Percentiles rank a stretch among this genome's conserved stretches.
Evolutionary conservation across 345 rosid genomes (phyloP).

Genomic region (Brassica cretica): DNA sequence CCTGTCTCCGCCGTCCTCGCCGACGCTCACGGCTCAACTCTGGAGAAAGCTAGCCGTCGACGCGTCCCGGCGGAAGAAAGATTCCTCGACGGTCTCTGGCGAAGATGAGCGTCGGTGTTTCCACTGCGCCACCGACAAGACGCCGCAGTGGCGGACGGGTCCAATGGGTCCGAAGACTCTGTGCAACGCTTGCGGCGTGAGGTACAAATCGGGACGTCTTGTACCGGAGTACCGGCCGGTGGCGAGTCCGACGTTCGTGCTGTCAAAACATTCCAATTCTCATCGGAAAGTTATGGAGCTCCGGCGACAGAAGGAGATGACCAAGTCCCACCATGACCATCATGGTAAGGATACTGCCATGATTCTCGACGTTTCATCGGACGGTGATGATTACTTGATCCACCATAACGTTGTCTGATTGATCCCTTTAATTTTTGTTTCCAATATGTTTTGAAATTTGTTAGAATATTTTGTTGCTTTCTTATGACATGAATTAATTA

Average conservation of each 20-base stretch:
- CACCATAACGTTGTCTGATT: constrained; percentile 72
- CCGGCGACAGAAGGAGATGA: constrained; percentile 42
- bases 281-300: constrained; percentile 44
- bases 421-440: constrained; percentile 10
- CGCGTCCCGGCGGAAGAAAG: constrained; percentile 38
- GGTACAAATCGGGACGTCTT: constrained; percentile 41
- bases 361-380: constrained; percentile 63
- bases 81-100: constrained; percentile 21
- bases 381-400: constrained; percentile 81
- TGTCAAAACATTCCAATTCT: constrained; percentile 37
- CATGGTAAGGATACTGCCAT: constrained; percentile 42
- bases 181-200: constrained; percentile 76
- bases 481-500: constrained; percentile 5
- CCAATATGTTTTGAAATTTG: constrained; percentile 26
- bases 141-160: constrained; percentile 43
- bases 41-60: constrained; percentile 24
- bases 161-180: constrained; percentile 49
- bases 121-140: constrained; percentile 38
- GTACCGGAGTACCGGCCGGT: constrained; percentile 43
- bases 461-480: background rate
- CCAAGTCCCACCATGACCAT: constrained; percentile 50
- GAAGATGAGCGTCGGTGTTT: constrained; percentile 43
- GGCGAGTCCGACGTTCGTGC: constrained; percentile 37
- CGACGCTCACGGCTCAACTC: background rate
- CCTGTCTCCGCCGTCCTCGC: constrained; percentile 37